Percentiles rank a stretch among this genome's conserved stretches.
Evolutionary conservation across 2,329 filamentous ascomycete species (phyloP).

Genomic region (Pestalotiopsis sp.): DNA sequence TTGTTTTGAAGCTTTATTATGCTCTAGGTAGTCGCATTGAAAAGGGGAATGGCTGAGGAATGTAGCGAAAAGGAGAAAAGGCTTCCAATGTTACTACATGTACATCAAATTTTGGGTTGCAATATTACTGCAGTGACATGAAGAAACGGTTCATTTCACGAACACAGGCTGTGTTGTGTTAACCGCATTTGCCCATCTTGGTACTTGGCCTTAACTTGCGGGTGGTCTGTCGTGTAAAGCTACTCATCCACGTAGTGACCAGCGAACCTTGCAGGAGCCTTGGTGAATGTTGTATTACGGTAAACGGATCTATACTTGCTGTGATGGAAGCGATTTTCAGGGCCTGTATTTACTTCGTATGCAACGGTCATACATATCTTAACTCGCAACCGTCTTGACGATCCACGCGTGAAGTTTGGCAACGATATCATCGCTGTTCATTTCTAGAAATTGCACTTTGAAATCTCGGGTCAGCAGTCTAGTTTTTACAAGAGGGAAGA

Average conservation of each 20-base stretch:
- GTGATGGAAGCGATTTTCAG: too few relatives aligned
- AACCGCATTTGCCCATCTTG: neutral
- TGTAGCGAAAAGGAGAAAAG: neutral
- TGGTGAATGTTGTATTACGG: too few relatives aligned
- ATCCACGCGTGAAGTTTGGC: conserved; percentile 13
- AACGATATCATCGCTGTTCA: conserved; percentile 13
- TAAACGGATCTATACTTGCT: too few relatives aligned
- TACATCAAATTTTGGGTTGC: neutral
- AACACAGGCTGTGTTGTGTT: neutral
- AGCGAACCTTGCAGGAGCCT: too few relatives aligned
- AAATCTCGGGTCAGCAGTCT: neutral
- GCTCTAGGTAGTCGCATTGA: neutral
- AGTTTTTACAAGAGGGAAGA: neutral
- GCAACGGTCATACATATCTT: neutral
- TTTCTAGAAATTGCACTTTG: conserved; percentile 10
- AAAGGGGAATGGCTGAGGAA: neutral
- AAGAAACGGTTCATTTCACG: neutral
- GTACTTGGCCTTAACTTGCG: too few relatives aligned
- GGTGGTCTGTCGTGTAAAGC: too few relatives aligned
- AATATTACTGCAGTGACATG: neutral
- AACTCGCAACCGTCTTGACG: neutral
- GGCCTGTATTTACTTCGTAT: too few relatives aligned
- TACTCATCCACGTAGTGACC: too few relatives aligned
- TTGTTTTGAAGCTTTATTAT: neutral
- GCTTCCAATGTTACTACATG: neutral